Conservation (phyloP, 352 stramenopile genomes). For the Peronospora farinosa region DNA sequence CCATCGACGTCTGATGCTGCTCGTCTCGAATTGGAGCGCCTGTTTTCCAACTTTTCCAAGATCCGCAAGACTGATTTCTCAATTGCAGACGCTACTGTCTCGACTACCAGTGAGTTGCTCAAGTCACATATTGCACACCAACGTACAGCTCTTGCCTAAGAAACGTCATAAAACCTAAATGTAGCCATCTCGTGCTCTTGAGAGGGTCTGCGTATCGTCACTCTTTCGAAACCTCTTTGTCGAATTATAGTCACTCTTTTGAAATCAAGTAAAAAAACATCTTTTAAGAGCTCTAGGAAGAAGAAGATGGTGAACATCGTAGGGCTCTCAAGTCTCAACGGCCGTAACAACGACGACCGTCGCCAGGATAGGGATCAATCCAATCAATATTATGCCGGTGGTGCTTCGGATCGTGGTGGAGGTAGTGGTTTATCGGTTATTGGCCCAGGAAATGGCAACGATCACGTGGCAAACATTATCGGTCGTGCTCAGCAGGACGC, state of each 20-base stretch:
- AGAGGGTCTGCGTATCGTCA: slow-evolving; percentile 2
- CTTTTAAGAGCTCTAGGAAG: background rate
- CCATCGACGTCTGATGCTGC: slow-evolving; percentile 58
- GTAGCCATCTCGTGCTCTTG: slow-evolving; percentile 5
- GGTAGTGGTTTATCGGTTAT: slow-evolving; percentile 75
- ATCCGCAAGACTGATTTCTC: slow-evolving; percentile 65
- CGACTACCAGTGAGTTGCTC: slow-evolving; percentile 38
- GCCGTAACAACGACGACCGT: slow-evolving; percentile 31
- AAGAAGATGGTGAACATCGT: slow-evolving; percentile 82
- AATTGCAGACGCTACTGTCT: slow-evolving; percentile 44
- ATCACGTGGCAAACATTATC: slow-evolving; percentile 80
- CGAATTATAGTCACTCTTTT: slow-evolving; percentile 7
- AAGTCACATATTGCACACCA: slow-evolving; percentile 57
- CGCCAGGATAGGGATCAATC: slow-evolving; percentile 28
- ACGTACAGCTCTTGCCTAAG: slow-evolving; percentile 55
- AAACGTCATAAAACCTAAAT: background rate
- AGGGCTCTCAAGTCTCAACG: slow-evolving; percentile 63
- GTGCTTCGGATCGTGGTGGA: slow-evolving; percentile 55
- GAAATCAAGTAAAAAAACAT: too few relatives aligned
- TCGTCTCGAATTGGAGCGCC: slow-evolving; percentile 57
- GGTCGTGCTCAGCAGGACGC: slow-evolving; percentile 70
- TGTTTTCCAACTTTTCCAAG: slow-evolving; percentile 67
- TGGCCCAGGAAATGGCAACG: slow-evolving; percentile 38
- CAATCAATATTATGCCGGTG: slow-evolving; percentile 74
- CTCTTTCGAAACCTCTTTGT: slow-evolving; percentile 4